Conservation (phyloP, 352 stramenopile genomes). For the Phytophthora palmivora region DNA sequence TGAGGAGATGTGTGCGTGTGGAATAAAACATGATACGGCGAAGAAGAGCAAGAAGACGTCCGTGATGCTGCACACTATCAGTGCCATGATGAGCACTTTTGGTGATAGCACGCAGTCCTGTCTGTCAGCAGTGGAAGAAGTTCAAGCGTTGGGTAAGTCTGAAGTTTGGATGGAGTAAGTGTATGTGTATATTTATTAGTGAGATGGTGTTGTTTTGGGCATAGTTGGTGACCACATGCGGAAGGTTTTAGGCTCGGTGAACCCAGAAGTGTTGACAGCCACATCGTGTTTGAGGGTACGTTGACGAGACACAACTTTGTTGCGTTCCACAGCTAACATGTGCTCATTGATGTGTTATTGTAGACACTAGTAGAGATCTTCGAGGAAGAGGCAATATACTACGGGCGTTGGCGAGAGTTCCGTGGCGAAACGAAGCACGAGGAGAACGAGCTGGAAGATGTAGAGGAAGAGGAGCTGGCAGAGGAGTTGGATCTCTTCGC, state of each 20-base stretch:
- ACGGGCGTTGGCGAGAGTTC: conserved; percentile 88
- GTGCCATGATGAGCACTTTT: conserved; percentile 88
- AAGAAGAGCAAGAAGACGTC: conserved; percentile 50
- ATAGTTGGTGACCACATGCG: conserved; percentile 68
- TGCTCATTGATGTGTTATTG: conserved; percentile 6
- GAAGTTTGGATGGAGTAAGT: neutral
- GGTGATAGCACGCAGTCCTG: conserved; percentile 70
- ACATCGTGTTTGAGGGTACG: conserved; percentile 63
- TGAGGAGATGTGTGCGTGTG: conserved; percentile 64
- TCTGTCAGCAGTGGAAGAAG: conserved; percentile 61
- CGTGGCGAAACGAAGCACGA: conserved; percentile 80
- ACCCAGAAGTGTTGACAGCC: conserved; percentile 52
- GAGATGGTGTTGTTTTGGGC: neutral
- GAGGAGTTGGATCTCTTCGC: conserved; percentile 89
- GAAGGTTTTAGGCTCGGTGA: conserved; percentile 43
- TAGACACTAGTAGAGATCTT: conserved; percentile 83
- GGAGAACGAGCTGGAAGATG: conserved; percentile 78
- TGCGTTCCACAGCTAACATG: neutral
- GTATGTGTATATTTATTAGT: conserved; percentile 11
- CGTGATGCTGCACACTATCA: conserved; percentile 67
- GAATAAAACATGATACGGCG: conserved; percentile 50
- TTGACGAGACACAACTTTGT: no score
- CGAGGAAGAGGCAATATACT: conserved; percentile 80
- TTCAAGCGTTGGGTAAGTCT: conserved; percentile 54
- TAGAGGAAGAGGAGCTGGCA: conserved; percentile 83